Base-by-base conservation (phyloP, 768 basidiomycete genomes). In the Lanmaoa rubissima region DNA sequence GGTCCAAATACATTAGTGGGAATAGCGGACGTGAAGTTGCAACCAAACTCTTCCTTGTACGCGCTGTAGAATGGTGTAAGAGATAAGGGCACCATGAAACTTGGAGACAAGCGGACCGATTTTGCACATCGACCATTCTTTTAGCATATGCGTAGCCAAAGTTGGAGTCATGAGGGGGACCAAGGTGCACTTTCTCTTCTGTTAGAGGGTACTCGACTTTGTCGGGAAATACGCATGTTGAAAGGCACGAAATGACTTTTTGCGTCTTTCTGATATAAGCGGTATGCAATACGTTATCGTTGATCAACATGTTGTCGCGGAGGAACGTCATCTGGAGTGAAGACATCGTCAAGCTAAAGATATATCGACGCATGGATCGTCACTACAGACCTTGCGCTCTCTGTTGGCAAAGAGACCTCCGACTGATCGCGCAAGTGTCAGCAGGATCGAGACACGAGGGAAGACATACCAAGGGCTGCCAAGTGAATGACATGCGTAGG, bases 1-100 rank as follows among this genome's bases (percentile, higher is more conserved):
- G 91, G 92, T 14, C 95, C 95, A 68, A 98, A 98, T n/a, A 98
- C 86, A 69, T 95, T 97, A 12, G 96, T 98, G 1, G 96, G 95
- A 67, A 98, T 98, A 14, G 94, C 94, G 41, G 93, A 92, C 5
- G 94, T 97, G 69, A 97, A 98, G 73, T 92, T 93, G 75, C 86
- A 86, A 19, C 94, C 95, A 64, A 88, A 96, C 72, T 98, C 88
- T 62, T 96, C 93, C 75, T 94, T 88, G 80, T 98, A 98, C 0
- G 95, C 95, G 60, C 94, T 95, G 56, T 28, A 28, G 17, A 43
- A 6, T 0, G 2, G 42, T 28, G 49, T 63, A 19, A 65, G 54
- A 36, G 3, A 35, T 0, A 8, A n/a, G 21, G 14, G 8, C 5
- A 9, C 11, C 1, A 19, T 21, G 36, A n/a, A 13, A 19, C 14